phyloP scores from a whole-genome alignment of 352 stramenopile species.

The Pythium pectinolyticum region DNA sequence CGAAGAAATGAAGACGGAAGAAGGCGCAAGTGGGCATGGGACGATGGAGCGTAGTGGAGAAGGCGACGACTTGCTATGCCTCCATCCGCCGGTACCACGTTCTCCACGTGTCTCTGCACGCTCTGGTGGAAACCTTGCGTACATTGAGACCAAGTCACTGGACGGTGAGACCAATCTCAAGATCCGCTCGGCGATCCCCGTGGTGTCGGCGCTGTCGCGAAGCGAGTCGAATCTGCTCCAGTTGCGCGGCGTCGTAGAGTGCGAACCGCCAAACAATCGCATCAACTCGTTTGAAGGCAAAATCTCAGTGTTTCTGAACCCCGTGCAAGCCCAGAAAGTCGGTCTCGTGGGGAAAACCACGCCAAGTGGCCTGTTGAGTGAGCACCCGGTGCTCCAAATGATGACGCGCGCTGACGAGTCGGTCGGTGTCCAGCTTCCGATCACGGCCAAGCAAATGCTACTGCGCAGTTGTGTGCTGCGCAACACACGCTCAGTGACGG shows the following conservation, averaged over 20 bases:
- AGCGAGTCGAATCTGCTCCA: conserved; percentile 32
- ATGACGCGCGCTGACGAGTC: conserved; percentile 36
- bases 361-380: background rate
- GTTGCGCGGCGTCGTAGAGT: conserved; percentile 63
- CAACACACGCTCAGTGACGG: conserved; percentile 82
- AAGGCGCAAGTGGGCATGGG: no score
- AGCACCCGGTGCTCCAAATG: conserved; percentile 29
- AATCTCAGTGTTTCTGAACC: conserved; percentile 46
- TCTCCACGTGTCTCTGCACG: conserved; percentile 9
- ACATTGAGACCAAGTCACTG: conserved; percentile 85
- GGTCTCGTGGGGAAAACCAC: conserved; percentile 24
- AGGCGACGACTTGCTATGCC: background rate
- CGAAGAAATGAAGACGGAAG: conserved; percentile 7
- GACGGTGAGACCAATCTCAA: conserved; percentile 87
- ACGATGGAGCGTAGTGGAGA: background rate
- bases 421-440: conserved; percentile 45
- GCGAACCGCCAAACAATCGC: conserved; percentile 79
- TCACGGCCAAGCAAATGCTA: conserved; percentile 89
- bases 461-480: conserved; percentile 87
- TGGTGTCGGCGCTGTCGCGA: conserved; percentile 39
- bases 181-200: conserved; percentile 69
- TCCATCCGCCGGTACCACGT: background rate
- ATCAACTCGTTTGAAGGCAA: conserved; percentile 85
- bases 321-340: conserved; percentile 36
- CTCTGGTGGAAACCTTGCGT: conserved; percentile 50